Evolutionary conservation across 208 protist genomes (phyloP), one percentile per base, ranked within the genome.

Genomic region (Acanthamoeba triangularis): DNA sequence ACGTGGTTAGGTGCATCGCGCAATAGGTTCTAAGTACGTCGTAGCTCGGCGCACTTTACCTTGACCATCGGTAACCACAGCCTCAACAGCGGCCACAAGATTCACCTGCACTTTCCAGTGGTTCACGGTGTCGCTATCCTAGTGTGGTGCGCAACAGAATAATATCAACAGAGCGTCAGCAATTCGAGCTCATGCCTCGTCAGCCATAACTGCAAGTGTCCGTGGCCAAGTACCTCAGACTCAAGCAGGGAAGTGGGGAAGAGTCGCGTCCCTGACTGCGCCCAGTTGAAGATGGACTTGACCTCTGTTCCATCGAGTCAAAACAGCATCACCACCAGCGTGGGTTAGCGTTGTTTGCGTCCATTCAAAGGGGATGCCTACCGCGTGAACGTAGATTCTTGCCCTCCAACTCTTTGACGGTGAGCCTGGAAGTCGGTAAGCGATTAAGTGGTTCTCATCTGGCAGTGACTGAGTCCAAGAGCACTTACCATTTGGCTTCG

Each of bases 201-300:
- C 18, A 72, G 13, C 5, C 35, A 28, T 7, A n/a, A 76, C 3
- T 0, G 35, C 18, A 14, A 18, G 56, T 63, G n/a, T 18, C 28
- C 18, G 0, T 49, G 33, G n/a, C 25, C 20, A 6, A 44, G n/a
- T 33, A 88, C 87, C 87, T 93, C 63, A 0, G 61, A 69, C 63
- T 93, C 61, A 35, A 93, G 20, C 8, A 93, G 61, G 3, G 61
- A 61, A 1, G 63, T 52, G 33, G 87, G 87, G 30, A 78, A 76
- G 41, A 93, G 28, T 33, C 61, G 56, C 33, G 87, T 76, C 6
- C 87, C 87, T 54, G 33, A 35, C 13, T 67, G 28, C 59, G 61
- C 87, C 87, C 87, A 93, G 8, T 49, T 76, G 87, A 93, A 93
- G 87, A 93, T 35, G 16, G 54, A 69, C 61, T 47, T 54, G 37